These are phyloP conservation scores for Candida sonorensis DNA, from an alignment of 805 yeast species.

Conservation along the genomic window DNA sequence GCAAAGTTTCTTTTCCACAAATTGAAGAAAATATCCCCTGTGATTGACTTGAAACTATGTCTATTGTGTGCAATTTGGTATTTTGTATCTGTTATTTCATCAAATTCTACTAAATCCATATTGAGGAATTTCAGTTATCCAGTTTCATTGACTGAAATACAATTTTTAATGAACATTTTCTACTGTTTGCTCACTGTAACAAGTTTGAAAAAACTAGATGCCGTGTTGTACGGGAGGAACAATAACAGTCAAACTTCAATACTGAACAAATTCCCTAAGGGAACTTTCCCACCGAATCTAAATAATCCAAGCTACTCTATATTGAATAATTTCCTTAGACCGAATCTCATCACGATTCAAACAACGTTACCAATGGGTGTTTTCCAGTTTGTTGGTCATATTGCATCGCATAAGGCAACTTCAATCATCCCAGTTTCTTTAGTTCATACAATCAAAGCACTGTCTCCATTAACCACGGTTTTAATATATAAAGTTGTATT, in stretches of 20 bases:
- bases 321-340: slow-evolving; percentile 39
- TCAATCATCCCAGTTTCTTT: slow-evolving; percentile 87
- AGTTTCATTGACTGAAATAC: slow-evolving; percentile 82
- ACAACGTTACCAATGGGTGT: slow-evolving; percentile 91
- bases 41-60: slow-evolving; percentile 25
- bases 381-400: slow-evolving; percentile 89
- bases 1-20: slow-evolving; percentile 6
- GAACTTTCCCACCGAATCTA: slow-evolving; percentile 40
- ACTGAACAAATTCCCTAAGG: slow-evolving; percentile 36
- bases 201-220: no score
- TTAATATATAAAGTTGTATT: slow-evolving; percentile 62
- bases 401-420: slow-evolving; percentile 89
- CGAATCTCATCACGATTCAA: slow-evolving; percentile 43
- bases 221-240: no score
- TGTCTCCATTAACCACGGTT: slow-evolving; percentile 87
- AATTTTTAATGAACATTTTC: slow-evolving; percentile 65
- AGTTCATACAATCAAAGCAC: slow-evolving; percentile 90
- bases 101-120: slow-evolving; percentile 74
- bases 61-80: slow-evolving; percentile 74
- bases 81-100: slow-evolving; percentile 68
- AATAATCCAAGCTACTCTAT: slow-evolving; percentile 23
- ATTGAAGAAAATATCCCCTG: slow-evolving; percentile 11
- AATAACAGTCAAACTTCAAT: no score
- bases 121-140: slow-evolving; percentile 68
- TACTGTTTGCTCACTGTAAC: slow-evolving; percentile 44